phyloP scores from a whole-genome alignment of 192 early-diverging fungal genomes.

The Backusella australiensis region DNA sequence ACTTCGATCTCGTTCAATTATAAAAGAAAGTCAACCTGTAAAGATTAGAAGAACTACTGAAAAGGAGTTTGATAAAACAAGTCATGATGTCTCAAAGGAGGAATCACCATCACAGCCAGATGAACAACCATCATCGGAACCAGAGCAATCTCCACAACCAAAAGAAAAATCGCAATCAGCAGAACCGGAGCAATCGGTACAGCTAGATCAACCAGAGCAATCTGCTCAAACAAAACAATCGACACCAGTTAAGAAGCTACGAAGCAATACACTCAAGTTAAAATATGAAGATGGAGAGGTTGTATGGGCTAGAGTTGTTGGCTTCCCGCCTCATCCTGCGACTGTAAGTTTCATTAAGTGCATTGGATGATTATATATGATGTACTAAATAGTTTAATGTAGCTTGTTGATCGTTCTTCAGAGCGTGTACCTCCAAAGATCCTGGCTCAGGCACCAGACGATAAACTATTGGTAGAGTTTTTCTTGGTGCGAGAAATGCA shows the following conservation, averaged over 20 bases:
- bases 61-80: neutral
- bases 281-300: conserved; percentile 27
- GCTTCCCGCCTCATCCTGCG: conserved; percentile 55
- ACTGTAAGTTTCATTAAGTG: conserved; percentile 29
- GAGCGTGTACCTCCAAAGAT: neutral
- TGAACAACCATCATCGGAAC: neutral
- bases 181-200: neutral
- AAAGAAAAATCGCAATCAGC: neutral
- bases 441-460: neutral
- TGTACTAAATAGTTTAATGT: neutral
- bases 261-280: conserved; percentile 3
- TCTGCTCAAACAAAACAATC: neutral
- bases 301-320: conserved; percentile 54
- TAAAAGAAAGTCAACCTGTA: neutral
- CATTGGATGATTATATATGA: neutral
- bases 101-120: neutral
- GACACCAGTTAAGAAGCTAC: neutral
- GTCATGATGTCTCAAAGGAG: conserved; percentile 9
- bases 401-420: neutral
- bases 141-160: neutral
- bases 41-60: neutral
- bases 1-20: neutral
- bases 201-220: neutral
- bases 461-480: conserved; percentile 8
- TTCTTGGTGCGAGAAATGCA: neutral